Conservation (phyloP, 2,329 filamentous ascomycete genomes). For the Coniochaeta prunicola region DNA sequence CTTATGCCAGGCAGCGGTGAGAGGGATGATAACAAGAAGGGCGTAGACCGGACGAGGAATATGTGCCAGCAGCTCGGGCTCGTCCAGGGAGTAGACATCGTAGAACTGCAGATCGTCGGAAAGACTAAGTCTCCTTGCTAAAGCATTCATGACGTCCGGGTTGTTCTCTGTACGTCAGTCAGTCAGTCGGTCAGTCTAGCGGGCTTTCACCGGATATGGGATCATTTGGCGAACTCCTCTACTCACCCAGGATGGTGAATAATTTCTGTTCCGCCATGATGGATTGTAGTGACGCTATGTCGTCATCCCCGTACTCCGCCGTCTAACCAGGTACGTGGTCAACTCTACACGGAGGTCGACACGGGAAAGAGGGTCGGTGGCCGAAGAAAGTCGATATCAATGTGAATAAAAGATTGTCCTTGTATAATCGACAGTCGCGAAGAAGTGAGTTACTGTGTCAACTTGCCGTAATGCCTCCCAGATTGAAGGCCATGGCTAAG, state of each 20-base stretch:
- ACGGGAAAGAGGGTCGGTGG: neutral
- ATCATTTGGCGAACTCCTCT: neutral
- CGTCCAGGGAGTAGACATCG: conserved; percentile 76
- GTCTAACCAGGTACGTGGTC: neutral
- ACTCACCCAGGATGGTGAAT: conserved; percentile 10
- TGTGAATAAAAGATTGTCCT: neutral
- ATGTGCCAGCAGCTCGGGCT: conserved; percentile 66
- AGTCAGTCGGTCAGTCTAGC: neutral
- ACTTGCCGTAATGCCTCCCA: too few species aligned
- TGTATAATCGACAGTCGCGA: neutral
- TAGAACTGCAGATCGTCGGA: conserved; percentile 63
- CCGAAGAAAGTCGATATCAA: neutral
- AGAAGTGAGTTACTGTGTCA: too few species aligned
- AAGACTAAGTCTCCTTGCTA: conserved; percentile 66
- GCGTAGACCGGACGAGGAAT: conserved; percentile 71
- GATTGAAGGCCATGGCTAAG: neutral
- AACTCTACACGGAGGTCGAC: neutral
- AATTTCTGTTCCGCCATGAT: conserved; percentile 8
- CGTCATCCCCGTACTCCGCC: neutral
- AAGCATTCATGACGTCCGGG: conserved; percentile 68
- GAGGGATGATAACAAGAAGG: conserved; percentile 73
- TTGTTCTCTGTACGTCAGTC: conserved; percentile 42
- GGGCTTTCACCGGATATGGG: neutral
- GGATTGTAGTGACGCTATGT: neutral
- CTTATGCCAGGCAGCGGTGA: conserved; percentile 33